A percentile compares a stretch with the other conserved stretches of the same genome.
Conservation (phyloP, 1,284 basidiomycete genomes). For the Pseudozyma sp. region DNA sequence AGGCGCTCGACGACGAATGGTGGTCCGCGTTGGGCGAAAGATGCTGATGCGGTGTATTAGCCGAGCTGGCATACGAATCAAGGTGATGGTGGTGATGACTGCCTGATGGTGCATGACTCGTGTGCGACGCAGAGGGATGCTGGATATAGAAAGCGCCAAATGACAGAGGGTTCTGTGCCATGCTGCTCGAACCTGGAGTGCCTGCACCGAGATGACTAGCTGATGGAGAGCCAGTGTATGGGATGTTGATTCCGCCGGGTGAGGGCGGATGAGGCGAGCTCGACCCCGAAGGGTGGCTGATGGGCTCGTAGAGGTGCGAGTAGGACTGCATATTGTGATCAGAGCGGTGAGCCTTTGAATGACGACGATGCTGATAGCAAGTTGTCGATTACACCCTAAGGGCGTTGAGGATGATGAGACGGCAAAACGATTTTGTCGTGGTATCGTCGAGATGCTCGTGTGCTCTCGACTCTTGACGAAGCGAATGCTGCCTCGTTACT, state of each 20-base stretch:
- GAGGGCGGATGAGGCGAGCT: conserved; percentile 40
- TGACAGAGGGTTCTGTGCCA: conserved; percentile 30
- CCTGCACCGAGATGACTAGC: conserved; percentile 22
- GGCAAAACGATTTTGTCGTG: not conserved
- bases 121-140: conserved; percentile 30
- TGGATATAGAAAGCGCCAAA: conserved; percentile 53
- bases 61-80: conserved; percentile 41
- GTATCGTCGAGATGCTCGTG: not conserved
- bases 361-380: not conserved
- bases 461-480: not conserved
- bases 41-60: conserved; percentile 47
- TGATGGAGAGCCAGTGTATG: conserved; percentile 42
- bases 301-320: conserved; percentile 48
- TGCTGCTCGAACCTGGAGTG: conserved; percentile 20
- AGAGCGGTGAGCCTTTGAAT: not conserved
- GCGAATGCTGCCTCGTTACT: not conserved
- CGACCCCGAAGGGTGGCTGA: conserved; percentile 24
- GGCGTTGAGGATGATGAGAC: not conserved
- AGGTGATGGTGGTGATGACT: conserved; percentile 27
- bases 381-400: not conserved
- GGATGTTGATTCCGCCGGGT: conserved; percentile 46
- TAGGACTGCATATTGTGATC: conserved; percentile 31
- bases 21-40: conserved; percentile 46
- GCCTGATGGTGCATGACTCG: conserved; percentile 9
- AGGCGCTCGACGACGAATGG: conserved; percentile 45